phyloP scores from a whole-genome alignment of 176 grass and related monocot species.

The Eleusine indica region DNA sequence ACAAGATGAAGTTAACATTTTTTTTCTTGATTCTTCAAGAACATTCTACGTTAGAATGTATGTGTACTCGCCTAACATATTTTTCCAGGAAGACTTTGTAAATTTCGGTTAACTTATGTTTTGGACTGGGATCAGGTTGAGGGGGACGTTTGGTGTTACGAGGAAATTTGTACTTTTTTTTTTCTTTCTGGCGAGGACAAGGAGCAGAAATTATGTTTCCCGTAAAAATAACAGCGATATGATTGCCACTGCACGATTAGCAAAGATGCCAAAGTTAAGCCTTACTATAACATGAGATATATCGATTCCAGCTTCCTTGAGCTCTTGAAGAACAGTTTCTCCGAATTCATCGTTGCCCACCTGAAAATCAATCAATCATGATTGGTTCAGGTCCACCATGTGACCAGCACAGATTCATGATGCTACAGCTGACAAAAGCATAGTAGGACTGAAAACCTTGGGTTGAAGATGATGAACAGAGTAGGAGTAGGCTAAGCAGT shows the following conservation, averaged over 20 bases:
- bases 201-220: not conserved
- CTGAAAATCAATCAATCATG: conserved; percentile 23
- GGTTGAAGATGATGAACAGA: not conserved
- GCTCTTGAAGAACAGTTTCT: conserved; percentile 37
- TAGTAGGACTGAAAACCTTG: not conserved
- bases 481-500: not conserved
- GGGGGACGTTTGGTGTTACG: not conserved
- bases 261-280: conserved; percentile 9
- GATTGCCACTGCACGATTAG: not conserved
- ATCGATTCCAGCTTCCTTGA: conserved; percentile 49
- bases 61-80: not conserved
- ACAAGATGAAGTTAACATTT: not conserved
- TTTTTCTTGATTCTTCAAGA: not conserved
- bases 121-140: not conserved
- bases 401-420: not conserved
- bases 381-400: not conserved
- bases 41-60: not conserved
- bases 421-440: not conserved
- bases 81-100: not conserved
- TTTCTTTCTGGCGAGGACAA: not conserved
- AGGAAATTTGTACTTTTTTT: not conserved
- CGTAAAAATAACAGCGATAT: not conserved
- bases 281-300: conserved; percentile 56
- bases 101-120: not conserved
- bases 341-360: conserved; percentile 52